Evolutionary conservation across 352 stramenopile genomes (phyloP).

Genomic region (Phytophthora sp.): DNA sequence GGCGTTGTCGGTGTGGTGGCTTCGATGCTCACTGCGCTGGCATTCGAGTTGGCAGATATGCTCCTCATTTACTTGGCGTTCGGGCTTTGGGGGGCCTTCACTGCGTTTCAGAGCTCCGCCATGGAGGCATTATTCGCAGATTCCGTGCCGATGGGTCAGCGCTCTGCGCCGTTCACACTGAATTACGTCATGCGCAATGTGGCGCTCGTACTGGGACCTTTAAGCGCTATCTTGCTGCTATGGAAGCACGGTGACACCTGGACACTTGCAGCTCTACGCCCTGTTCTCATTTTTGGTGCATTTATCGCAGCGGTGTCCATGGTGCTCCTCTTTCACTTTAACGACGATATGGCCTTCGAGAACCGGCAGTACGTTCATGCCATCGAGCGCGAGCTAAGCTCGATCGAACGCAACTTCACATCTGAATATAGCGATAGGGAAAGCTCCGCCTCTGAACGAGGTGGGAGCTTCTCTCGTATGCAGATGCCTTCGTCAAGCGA

Average conservation of each 20-base stretch:
- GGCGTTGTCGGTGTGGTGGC: slow-evolving; percentile 44
- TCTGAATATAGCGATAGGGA: slow-evolving; percentile 50
- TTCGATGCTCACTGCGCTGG: slow-evolving; percentile 48
- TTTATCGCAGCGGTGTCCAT: slow-evolving; percentile 66
- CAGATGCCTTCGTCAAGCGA: slow-evolving; percentile 28
- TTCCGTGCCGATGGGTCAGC: slow-evolving; percentile 68
- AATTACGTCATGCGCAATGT: slow-evolving; percentile 70
- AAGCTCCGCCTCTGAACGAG: slow-evolving; percentile 4
- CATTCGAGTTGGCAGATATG: slow-evolving; percentile 51
- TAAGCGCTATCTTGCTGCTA: slow-evolving; percentile 73
- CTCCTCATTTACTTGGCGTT: slow-evolving; percentile 69
- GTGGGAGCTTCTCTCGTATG: slow-evolving; percentile 1
- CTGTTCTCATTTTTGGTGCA: slow-evolving; percentile 72
- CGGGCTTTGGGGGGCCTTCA: slow-evolving; percentile 81
- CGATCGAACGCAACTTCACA: slow-evolving; percentile 71
- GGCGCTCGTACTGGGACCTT: slow-evolving; percentile 56
- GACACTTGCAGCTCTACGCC: slow-evolving; percentile 61
- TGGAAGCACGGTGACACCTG: slow-evolving; percentile 75
- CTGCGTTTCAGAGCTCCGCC: slow-evolving; percentile 73
- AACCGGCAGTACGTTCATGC: slow-evolving; percentile 58
- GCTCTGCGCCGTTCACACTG: slow-evolving; percentile 80
- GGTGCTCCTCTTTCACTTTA: slow-evolving; percentile 74
- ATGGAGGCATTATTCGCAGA: slow-evolving; percentile 88
- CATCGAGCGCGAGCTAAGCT: slow-evolving; percentile 65
- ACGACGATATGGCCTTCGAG: slow-evolving; percentile 80